Evolutionary conservation across 345 rosid genomes (phyloP).

Genomic region (Eucalyptus dawsonii): DNA sequence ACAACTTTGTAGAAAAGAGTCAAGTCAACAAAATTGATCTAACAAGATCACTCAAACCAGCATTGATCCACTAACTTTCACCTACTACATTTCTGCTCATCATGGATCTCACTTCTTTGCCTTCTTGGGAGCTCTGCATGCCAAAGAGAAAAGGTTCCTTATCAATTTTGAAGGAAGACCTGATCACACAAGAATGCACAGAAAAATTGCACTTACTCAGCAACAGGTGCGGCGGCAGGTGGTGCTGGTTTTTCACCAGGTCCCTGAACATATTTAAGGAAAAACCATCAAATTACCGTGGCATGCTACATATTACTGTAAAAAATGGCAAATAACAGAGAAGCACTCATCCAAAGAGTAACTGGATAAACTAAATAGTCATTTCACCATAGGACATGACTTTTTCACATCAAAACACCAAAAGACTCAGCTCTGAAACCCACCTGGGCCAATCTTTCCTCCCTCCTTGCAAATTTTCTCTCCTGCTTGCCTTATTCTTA

Average conservation of each 20-base stretch:
- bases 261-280: conserved; percentile 16
- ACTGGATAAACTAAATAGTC: background rate
- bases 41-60: background rate
- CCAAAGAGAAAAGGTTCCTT: background rate
- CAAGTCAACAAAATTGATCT: background rate
- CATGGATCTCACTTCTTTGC: conserved; percentile 32
- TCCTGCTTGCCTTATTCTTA: conserved; percentile 98
- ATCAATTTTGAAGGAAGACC: background rate
- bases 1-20: background rate
- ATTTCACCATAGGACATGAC: background rate
- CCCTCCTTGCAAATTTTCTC: conserved; percentile 77
- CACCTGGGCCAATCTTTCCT: conserved; percentile 86
- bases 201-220: background rate
- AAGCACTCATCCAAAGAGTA: background rate
- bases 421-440: background rate
- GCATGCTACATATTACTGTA: background rate
- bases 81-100: background rate
- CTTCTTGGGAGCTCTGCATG: conserved; percentile 35
- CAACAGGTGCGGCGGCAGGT: conserved; percentile 11
- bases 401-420: background rate
- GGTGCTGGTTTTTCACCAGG: conserved; percentile 40
- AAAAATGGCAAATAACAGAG: background rate
- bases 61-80: background rate
- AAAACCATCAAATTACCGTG: background rate
- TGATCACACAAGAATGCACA: background rate